Evolutionary conservation across 148 eudicot species (phyloP), one percentile per base, ranked within the genome.

Genomic region (Rheum nobile): DNA sequence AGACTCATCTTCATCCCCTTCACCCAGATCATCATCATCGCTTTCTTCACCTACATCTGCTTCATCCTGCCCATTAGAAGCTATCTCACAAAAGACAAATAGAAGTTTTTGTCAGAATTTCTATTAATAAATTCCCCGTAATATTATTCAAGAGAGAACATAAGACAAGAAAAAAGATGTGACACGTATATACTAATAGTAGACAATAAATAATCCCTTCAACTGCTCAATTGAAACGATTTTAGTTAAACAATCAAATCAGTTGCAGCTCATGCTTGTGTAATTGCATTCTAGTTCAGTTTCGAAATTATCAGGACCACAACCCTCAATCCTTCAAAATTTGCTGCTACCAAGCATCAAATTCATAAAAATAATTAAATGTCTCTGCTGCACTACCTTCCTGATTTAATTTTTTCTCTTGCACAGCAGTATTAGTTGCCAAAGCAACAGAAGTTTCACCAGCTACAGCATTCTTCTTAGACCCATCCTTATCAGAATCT

Each of bases 1-100:
- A 81, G 97, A 88, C 77, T 92, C 99, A 44, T 92, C 97, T 81
- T 92, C 98, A 61, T 93, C 95, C 22, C 80, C 98, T 54, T 89
- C 97, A 77, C 67, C 86, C 8, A 54, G 77, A 42, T 88, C 92
- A n/a, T 88, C 96, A 55, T 65, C 77, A 78, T 91, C 98, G 81
- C 91, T 87, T 71, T 76, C 96, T 34, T 84, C 89, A 24, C 79
- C 89, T 69, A 84, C 86, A 16, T 85, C 88, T 50, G 78, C 87
- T 72, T 87, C 81, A 42, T 79, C 78, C 59, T 89, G 84, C 79
- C 71, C 86, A 55, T 32, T 78, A 32, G 82, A 16, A 65, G 39
- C 70, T 65, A 65, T 65, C 21, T 31, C 41, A 54, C 61, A 61
- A 61, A 61, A 61, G 19, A 34, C 0, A 59, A 65, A 65, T 2